Percentiles rank a stretch among this genome's conserved stretches.
phyloP scores from a whole-genome alignment of 257 asterid species.

The Solanum pinnatisectum region DNA sequence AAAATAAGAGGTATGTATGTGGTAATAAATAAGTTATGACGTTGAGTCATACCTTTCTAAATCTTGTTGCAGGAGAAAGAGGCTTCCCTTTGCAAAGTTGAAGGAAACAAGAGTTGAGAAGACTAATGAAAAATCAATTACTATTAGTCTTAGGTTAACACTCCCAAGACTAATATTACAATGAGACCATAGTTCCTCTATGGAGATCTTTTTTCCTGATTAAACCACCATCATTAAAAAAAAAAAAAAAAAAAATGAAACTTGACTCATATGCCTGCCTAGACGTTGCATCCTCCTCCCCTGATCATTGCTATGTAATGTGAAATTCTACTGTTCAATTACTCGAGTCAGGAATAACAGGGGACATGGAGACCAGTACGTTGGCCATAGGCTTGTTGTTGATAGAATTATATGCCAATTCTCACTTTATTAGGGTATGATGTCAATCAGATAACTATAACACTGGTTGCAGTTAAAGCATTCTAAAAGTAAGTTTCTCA shows the following conservation, averaged over 20 bases:
- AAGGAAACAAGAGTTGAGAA: not conserved
- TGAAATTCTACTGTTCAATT: not conserved
- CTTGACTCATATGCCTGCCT: not conserved
- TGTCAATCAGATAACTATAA: not conserved
- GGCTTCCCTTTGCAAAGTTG: not conserved
- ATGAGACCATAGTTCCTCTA: not conserved
- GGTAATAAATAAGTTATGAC: not conserved
- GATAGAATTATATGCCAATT: not conserved
- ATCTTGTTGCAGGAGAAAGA: not conserved
- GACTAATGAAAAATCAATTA: not conserved
- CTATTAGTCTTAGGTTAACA: too few relatives aligned
- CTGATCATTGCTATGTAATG: not conserved
- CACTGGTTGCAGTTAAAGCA: not conserved
- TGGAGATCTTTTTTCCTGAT: not conserved
- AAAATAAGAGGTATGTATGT: not conserved
- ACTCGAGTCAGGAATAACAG: not conserved
- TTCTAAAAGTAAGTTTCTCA: not conserved
- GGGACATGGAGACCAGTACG: not conserved
- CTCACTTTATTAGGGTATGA: not conserved
- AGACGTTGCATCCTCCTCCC: not conserved
- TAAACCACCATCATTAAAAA: not conserved
- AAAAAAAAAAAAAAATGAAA: not conserved
- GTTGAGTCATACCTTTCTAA: not conserved
- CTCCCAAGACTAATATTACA: not conserved
- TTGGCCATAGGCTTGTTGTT: not conserved